Conservation (phyloP, 805 yeast genomes). For the Ogataea paraovalis region DNA sequence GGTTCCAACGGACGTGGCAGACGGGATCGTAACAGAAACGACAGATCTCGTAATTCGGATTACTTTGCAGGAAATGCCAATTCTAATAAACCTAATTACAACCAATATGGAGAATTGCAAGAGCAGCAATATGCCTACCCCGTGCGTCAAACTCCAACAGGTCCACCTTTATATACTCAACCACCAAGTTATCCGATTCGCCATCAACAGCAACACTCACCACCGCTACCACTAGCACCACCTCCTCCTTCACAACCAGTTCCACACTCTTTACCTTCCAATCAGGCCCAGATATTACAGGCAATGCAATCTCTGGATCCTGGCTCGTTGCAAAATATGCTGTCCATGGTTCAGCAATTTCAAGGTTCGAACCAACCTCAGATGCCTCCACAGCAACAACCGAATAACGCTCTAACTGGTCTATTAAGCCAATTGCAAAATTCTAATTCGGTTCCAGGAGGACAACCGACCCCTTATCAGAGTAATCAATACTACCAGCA, state of each 20-base stretch:
- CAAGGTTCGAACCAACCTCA: conserved; percentile 7
- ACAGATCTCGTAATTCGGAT: not conserved
- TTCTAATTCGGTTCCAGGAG: not conserved
- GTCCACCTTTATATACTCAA: conserved; percentile 1
- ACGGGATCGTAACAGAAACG: not conserved
- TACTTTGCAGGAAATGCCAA: not conserved
- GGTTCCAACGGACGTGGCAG: not conserved
- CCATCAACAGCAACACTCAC: conserved; percentile 14
- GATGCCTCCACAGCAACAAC: conserved; percentile 10
- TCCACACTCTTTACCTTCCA: conserved; percentile 8
- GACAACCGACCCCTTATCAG: conserved; percentile 4
- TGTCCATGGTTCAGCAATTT: conserved; percentile 28
- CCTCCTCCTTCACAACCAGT: conserved; percentile 9
- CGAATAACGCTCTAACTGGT: conserved; percentile 12
- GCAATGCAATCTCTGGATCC: conserved; percentile 30
- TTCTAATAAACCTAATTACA: not conserved
- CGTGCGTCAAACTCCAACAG: not conserved
- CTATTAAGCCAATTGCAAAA: conserved; percentile 20
- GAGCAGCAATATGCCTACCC: not conserved
- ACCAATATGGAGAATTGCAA: not conserved
- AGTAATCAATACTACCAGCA: conserved; percentile 2
- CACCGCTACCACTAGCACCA: conserved; percentile 14
- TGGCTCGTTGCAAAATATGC: conserved; percentile 29
- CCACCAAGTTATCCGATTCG: conserved; percentile 18
- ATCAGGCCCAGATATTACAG: conserved; percentile 19